Evolutionary conservation across 495 filamentous ascomycete species (phyloP).

Genomic region (Tuber umbilicatum): DNA sequence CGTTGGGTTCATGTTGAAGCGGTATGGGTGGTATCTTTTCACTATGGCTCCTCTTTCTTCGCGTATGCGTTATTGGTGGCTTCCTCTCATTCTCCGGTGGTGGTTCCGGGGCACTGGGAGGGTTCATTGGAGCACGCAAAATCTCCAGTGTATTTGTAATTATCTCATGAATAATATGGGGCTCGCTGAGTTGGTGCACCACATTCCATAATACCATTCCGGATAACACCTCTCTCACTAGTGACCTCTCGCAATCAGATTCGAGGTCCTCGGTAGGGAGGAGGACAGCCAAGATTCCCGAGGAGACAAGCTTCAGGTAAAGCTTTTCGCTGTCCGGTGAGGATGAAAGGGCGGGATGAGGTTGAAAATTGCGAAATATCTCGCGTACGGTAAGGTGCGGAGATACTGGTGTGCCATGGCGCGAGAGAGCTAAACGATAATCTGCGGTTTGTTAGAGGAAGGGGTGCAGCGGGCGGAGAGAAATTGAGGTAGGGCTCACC

Average conservation of each 20-base stretch:
- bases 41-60: slow-evolving; percentile 4
- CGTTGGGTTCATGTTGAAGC: neutral
- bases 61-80: neutral
- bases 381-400: slow-evolving; percentile 23
- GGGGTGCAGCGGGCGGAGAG: slow-evolving; percentile 11
- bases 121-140: slow-evolving; percentile 19
- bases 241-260: slow-evolving; percentile 70
- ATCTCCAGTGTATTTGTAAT: slow-evolving; percentile 58
- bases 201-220: slow-evolving; percentile 76
- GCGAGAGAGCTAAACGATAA: slow-evolving; percentile 40
- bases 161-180: slow-evolving; percentile 76
- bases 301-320: slow-evolving; percentile 31
- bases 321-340: slow-evolving; percentile 7
- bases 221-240: slow-evolving; percentile 78
- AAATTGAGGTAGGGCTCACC: slow-evolving; percentile 52
- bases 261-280: slow-evolving; percentile 88
- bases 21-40: neutral
- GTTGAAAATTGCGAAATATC: slow-evolving; percentile 39
- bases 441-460: slow-evolving; percentile 36
- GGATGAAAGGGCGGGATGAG: slow-evolving; percentile 27
- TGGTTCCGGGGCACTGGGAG: too few relatives aligned
- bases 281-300: slow-evolving; percentile 65
- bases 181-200: slow-evolving; percentile 70
- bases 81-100: neutral
- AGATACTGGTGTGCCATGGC: slow-evolving; percentile 18